These are phyloP conservation scores for Phylloporus arenicola DNA, from an alignment of 768 basidiomycete species.

Conservation along the genomic window DNA sequence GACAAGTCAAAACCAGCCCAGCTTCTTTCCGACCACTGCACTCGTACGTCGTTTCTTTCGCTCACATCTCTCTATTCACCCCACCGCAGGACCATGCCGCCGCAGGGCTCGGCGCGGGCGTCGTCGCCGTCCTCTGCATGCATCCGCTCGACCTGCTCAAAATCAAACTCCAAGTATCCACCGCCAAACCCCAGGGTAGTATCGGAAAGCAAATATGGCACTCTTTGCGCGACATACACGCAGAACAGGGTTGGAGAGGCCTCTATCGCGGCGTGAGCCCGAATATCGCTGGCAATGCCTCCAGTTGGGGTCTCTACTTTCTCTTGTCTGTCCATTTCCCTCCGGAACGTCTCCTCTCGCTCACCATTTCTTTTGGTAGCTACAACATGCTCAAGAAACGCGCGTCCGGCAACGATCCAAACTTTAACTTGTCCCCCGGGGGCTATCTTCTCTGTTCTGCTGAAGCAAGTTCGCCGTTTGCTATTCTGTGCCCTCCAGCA, in stretches of 20 bases:
- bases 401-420: conserved; percentile 62
- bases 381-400: conserved; percentile 91
- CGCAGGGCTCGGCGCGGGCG: conserved; percentile 89
- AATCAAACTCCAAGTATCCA: conserved; percentile 87
- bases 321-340: conserved; percentile 59
- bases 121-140: conserved; percentile 90
- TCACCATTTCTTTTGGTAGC: conserved; percentile 37
- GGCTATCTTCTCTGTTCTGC: conserved; percentile 87
- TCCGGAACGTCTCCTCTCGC: background rate
- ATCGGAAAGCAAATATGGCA: conserved; percentile 72
- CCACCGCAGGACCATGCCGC: conserved; percentile 84
- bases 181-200: conserved; percentile 52
- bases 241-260: conserved; percentile 72
- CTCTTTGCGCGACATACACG: conserved; percentile 68
- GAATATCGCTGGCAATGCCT: conserved; percentile 92
- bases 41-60: conserved; percentile 17
- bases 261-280: conserved; percentile 87
- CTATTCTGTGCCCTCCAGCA: conserved; percentile 5
- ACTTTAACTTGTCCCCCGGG: conserved; percentile 62
- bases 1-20: conserved; percentile 29
- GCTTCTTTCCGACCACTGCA: conserved; percentile 39
- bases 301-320: conserved; percentile 98
- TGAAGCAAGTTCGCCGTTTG: conserved; percentile 81
- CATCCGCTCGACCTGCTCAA: conserved; percentile 96
- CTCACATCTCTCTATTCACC: background rate